A percentile compares a stretch with the other conserved stretches of the same genome.
phyloP scores from a whole-genome alignment of 768 basidiomycete genomes.

The Amanita polypyramis region DNA sequence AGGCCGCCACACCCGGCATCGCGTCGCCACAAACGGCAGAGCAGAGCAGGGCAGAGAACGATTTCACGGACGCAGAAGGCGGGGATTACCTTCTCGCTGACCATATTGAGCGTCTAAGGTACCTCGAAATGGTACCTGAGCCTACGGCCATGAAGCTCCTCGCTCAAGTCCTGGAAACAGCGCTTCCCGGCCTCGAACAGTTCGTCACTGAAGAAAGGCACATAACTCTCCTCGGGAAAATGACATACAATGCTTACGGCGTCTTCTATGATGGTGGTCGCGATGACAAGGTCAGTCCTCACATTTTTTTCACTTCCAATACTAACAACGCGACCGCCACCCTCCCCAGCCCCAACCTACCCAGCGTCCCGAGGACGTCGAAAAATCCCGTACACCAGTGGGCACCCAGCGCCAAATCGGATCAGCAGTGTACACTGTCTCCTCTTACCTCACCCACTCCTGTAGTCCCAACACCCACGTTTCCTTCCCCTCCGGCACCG shows the following conservation, averaged over 20 bases:
- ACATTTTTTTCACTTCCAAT: background rate
- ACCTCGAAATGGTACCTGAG: slow-evolving; percentile 40
- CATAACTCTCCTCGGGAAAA: slow-evolving; percentile 51
- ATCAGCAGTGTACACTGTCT: slow-evolving; percentile 63
- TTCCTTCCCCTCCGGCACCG: slow-evolving; percentile 53
- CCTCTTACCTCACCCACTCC: slow-evolving; percentile 70
- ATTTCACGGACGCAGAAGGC: slow-evolving; percentile 36
- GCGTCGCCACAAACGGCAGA: background rate
- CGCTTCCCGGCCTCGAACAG: slow-evolving; percentile 63
- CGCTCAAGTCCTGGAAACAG: slow-evolving; percentile 41
- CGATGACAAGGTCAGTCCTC: slow-evolving; percentile 49
- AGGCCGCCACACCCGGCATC: slow-evolving; percentile 13
- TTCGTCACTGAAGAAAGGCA: slow-evolving; percentile 59
- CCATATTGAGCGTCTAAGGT: slow-evolving; percentile 68
- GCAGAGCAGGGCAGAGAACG: slow-evolving; percentile 18
- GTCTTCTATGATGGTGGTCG: slow-evolving; percentile 58
- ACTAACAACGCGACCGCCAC: slow-evolving; percentile 1
- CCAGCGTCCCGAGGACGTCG: slow-evolving; percentile 57
- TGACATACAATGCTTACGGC: slow-evolving; percentile 71
- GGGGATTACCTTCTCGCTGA: slow-evolving; percentile 59
- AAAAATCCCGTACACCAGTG: slow-evolving; percentile 66
- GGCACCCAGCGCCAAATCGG: slow-evolving; percentile 74
- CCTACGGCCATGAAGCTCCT: slow-evolving; percentile 42
- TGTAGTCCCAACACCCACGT: slow-evolving; percentile 61
- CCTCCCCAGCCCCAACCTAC: slow-evolving; percentile 36